These are phyloP conservation scores for Zasmidium cellare DNA, from an alignment of 2,329 filamentous ascomycete genomes.

Conservation along the genomic window DNA sequence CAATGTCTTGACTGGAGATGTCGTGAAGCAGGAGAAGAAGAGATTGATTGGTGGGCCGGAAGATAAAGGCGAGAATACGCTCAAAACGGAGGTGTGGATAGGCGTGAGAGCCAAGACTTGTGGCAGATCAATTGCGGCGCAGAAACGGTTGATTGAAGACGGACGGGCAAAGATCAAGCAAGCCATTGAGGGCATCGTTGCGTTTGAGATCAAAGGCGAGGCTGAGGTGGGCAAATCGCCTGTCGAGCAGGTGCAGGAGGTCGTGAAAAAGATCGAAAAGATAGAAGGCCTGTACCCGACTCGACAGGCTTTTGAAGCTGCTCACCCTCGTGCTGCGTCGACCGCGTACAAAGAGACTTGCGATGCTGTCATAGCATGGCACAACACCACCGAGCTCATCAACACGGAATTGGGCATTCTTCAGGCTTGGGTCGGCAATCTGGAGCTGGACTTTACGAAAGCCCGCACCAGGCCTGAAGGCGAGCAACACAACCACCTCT, in stretches of 20 bases:
- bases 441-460: conserved; percentile 86
- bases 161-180: conserved; percentile 71
- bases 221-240: conserved; percentile 87
- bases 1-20: conserved; percentile 91
- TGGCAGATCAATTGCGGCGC: conserved; percentile 78
- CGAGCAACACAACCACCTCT: conserved; percentile 66
- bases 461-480: conserved; percentile 65
- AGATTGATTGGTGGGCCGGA: conserved; percentile 80
- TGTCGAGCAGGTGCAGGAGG: conserved; percentile 82
- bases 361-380: conserved; percentile 89
- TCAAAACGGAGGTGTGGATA: conserved; percentile 78
- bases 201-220: conserved; percentile 91
- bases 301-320: conserved; percentile 68
- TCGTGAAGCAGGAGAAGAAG: conserved; percentile 97
- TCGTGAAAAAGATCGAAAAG: conserved; percentile 87
- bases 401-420: conserved; percentile 90
- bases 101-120: conserved; percentile 81
- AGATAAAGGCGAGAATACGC: conserved; percentile 68
- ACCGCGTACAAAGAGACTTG: conserved; percentile 77
- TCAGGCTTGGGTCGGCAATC: conserved; percentile 95
- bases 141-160: conserved; percentile 86
- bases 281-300: conserved; percentile 85
- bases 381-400: conserved; percentile 95
- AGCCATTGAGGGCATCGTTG: conserved; percentile 81
- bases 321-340: conserved; percentile 76